phyloP scores from a whole-genome alignment of 83 land plant species.

The Diphasiastrum complanatum region DNA sequence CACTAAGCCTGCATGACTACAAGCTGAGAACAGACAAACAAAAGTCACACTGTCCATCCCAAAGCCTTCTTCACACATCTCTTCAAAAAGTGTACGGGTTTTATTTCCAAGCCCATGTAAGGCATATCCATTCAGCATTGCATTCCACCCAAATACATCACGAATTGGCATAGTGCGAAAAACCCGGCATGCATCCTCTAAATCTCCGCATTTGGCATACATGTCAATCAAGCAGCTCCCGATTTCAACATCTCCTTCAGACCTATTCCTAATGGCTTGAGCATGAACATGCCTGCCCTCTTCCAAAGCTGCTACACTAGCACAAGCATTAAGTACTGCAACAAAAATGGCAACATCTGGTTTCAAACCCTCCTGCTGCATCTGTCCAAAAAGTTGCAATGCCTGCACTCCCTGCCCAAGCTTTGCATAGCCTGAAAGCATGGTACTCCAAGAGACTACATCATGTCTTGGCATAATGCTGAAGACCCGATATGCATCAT shows the following conservation, averaged over 20 bases:
- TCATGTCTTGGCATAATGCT: neutral
- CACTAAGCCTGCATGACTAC: neutral
- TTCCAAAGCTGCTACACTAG: too few relatives aligned
- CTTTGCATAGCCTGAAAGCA: neutral
- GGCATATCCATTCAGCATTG: neutral
- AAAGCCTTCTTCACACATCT: too few relatives aligned
- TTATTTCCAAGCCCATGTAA: too few relatives aligned
- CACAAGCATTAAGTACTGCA: too few relatives aligned
- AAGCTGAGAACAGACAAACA: neutral
- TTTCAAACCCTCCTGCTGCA: too few relatives aligned
- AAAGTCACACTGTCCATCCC: neutral
- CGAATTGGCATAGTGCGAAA: neutral
- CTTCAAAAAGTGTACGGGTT: too few relatives aligned
- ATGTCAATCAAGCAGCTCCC: neutral
- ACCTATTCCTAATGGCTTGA: too few relatives aligned
- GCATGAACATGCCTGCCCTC: too few relatives aligned
- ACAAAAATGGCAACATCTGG: too few relatives aligned
- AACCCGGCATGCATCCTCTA: neutral
- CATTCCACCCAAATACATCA: neutral
- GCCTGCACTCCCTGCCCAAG: neutral
- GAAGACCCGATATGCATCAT: neutral
- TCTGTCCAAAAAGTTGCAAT: neutral
- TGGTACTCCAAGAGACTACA: neutral
- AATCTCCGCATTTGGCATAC: neutral
- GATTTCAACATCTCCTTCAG: neutral